Evolutionary conservation across 371 early-diverging fungal species (phyloP).

Genomic region (Actinomucor elegans): DNA sequence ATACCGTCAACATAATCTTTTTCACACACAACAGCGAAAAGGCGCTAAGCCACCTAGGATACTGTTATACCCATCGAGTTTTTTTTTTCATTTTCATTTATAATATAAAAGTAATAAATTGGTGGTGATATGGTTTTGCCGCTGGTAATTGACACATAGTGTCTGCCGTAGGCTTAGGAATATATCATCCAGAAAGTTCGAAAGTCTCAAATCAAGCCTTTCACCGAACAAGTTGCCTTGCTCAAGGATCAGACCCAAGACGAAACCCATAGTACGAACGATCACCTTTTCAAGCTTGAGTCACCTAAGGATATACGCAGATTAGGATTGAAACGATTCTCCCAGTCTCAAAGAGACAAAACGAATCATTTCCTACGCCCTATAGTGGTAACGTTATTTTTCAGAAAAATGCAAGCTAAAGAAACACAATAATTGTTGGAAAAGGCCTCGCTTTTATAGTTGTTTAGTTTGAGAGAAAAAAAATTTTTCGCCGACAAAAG

Average conservation of each 20-base stretch:
- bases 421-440: slow-evolving; percentile 5
- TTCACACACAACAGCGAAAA: not conserved
- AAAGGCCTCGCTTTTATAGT: not conserved
- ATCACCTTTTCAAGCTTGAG: slow-evolving; percentile 30
- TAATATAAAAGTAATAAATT: slow-evolving; percentile 9
- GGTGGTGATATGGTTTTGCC: slow-evolving; percentile 47
- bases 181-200: slow-evolving; percentile 38
- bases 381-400: slow-evolving; percentile 20
- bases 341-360: slow-evolving; percentile 15
- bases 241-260: slow-evolving; percentile 32
- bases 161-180: slow-evolving; percentile 44
- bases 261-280: slow-evolving; percentile 18
- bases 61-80: not conserved
- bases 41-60: too few relatives aligned
- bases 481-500: not conserved
- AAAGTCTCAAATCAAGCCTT: slow-evolving; percentile 15
- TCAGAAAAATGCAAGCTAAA: slow-evolving; percentile 23
- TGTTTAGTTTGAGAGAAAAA: not conserved
- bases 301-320: slow-evolving; percentile 30
- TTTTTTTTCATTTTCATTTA: slow-evolving; percentile 23
- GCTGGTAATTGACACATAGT: slow-evolving; percentile 35
- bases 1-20: too few relatives aligned
- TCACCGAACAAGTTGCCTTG: slow-evolving; percentile 19
- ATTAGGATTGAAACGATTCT: slow-evolving; percentile 13
- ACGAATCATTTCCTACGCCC: slow-evolving; percentile 21